Evolutionary conservation across 2,329 filamentous ascomycete genomes (phyloP).

Genomic region (Neofusicoccum sp.): DNA sequence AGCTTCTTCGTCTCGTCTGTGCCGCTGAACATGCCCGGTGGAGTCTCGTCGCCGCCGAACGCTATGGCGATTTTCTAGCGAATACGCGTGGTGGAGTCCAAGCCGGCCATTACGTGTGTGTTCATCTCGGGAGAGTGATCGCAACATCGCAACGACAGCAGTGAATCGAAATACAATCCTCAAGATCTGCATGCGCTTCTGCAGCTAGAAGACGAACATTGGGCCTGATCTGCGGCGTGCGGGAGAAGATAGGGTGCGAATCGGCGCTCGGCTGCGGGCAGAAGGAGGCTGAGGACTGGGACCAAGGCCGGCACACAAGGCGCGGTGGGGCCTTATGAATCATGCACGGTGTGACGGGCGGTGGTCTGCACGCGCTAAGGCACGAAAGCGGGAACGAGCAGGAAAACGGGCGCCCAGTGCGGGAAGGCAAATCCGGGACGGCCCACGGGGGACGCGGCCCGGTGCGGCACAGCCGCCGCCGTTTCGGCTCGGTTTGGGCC

Average conservation of each 20-base stretch:
- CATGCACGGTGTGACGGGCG: not conserved
- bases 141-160: no score
- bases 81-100: not conserved
- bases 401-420: not conserved
- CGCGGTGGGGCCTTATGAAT: slow-evolving; percentile 3
- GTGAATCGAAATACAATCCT: no score
- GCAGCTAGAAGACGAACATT: not conserved
- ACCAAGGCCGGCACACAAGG: not conserved
- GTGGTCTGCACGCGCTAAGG: not conserved
- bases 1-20: slow-evolving; percentile 62
- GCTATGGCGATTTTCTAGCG: slow-evolving; percentile 37
- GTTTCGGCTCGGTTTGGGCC: not conserved
- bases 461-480: slow-evolving; percentile 1
- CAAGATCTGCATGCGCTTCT: no score
- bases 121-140: not conserved
- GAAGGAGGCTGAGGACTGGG: not conserved
- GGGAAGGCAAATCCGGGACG: slow-evolving; percentile 5
- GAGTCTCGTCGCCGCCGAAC: slow-evolving; percentile 39
- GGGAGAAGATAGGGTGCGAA: not conserved
- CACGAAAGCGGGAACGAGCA: not conserved
- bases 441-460: slow-evolving; percentile 2
- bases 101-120: not conserved
- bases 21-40: slow-evolving; percentile 52
- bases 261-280: not conserved
- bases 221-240: not conserved